These are phyloP conservation scores for Nicotiana attenuata DNA, from an alignment of 257 asterid genomes.

Conservation along the genomic window DNA sequence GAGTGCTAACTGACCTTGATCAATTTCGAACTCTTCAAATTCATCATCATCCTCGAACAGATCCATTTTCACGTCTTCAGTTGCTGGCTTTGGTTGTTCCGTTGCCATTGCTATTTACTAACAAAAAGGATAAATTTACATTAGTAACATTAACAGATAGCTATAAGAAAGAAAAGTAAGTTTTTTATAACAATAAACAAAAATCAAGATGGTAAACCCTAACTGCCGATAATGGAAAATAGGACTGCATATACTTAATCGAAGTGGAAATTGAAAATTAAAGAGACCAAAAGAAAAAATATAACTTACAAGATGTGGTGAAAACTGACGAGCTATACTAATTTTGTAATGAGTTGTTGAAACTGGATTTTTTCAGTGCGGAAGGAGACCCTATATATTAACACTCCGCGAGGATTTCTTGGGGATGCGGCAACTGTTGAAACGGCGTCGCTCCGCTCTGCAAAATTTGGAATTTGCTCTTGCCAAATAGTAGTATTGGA, in stretches of 20 bases:
- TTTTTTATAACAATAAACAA: not conserved
- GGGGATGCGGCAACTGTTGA: not conserved
- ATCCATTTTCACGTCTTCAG: constrained; percentile 66
- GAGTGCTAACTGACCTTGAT: constrained; percentile 34
- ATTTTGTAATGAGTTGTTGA: not conserved
- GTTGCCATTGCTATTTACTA: constrained; percentile 43
- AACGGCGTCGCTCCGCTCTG: no score
- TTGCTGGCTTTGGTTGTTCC: constrained; percentile 58
- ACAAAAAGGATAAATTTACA: not conserved
- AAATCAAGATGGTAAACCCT: not conserved
- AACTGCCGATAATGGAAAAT: not conserved
- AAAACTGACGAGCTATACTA: not conserved
- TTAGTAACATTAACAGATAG: not conserved
- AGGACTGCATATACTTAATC: not conserved
- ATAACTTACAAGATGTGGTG: not conserved
- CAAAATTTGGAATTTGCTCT: no score
- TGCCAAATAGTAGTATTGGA: no score
- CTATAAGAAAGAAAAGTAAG: not conserved
- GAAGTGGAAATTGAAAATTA: not conserved
- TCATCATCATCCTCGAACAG: constrained; percentile 85
- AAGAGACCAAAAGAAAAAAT: not conserved
- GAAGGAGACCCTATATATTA: not conserved
- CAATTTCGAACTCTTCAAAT: constrained; percentile 78
- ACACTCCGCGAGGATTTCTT: not conserved
- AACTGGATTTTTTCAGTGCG: not conserved